A percentile compares a stretch with the other conserved stretches of the same genome.
These are phyloP conservation scores for Malassezia sympodialis DNA, from an alignment of 1,284 basidiomycete species.

Conservation along the genomic window DNA sequence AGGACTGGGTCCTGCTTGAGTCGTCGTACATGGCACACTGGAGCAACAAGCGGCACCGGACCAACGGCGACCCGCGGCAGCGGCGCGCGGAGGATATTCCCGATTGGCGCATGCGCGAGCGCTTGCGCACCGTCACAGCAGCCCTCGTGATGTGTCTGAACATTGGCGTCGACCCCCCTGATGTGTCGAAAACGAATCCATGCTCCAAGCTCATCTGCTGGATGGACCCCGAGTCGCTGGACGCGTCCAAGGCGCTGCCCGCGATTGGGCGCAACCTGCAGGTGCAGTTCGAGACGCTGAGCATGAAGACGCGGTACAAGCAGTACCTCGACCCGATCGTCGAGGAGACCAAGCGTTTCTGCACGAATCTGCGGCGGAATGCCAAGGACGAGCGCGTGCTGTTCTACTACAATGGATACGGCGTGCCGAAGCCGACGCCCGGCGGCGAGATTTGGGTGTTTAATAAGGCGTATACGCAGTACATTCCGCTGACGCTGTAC, in stretches of 20 bases:
- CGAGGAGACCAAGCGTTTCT: slow-evolving; percentile 85
- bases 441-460: slow-evolving; percentile 99
- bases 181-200: slow-evolving; percentile 91
- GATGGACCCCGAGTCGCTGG: slow-evolving; percentile 85
- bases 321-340: slow-evolving; percentile 82
- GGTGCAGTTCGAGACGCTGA: slow-evolving; percentile 87
- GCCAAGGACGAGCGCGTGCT: slow-evolving; percentile 88
- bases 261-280: slow-evolving; percentile 82
- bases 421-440: slow-evolving; percentile 89
- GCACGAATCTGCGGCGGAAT: slow-evolving; percentile 69
- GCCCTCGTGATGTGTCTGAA: slow-evolving; percentile 92
- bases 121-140: slow-evolving; percentile 75
- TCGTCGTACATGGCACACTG: slow-evolving; percentile 43
- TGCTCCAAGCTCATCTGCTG: slow-evolving; percentile 92
- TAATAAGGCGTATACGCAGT: slow-evolving; percentile 94
- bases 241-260: slow-evolving; percentile 49
- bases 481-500: slow-evolving; percentile 88
- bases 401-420: slow-evolving; percentile 98
- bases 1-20: slow-evolving; percentile 44
- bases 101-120: slow-evolving; percentile 64
- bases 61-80: slow-evolving; percentile 70
- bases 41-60: slow-evolving; percentile 64
- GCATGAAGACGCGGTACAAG: slow-evolving; percentile 56
- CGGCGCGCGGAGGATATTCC: slow-evolving; percentile 58
- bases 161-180: slow-evolving; percentile 93